Base-by-base conservation (phyloP, 352 stramenopile species). In the Pythium sukuiense region DNA sequence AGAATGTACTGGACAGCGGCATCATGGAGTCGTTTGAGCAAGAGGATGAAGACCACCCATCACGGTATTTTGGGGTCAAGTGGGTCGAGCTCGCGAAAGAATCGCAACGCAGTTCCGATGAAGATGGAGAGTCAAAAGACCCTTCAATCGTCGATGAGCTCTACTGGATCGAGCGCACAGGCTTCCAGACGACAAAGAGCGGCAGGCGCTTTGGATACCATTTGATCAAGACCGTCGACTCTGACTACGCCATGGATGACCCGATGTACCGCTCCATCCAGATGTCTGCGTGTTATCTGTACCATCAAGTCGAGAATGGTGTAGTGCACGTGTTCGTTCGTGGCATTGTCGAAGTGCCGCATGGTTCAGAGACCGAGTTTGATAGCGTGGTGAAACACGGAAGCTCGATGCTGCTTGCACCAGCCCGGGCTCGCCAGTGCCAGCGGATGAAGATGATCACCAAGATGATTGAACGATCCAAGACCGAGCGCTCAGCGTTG, bases 241-340 rank as follows among this genome's bases (percentile, higher is more conserved):
- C 74, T 18, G 45, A 59, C 11, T 57, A 67, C 30, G 27, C 49
- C 0, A 52, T 20, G 20, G 49, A 65, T 29, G 59, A 67, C 5
- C 55, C 76, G 16, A 55, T 56, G 16, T 67, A 66, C 0, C 72
- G 70, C 41, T 69, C 67, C 1, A 66, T 85, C 55, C 77, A 81
- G 52, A 73, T 88, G 57, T 90, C 81, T 24, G 67, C 86, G 18
- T 90, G 81, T 55, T 90, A 88, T 64, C 30, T 90, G 55, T 90
- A 88, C 66, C 76, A 73, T 30, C 78, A 88, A 53, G 41, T 72
- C 45, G 61, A 67, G 5, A 63, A 56, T 6, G 74, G 83, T 24
- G 39, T 74, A 4, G 76, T 87, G 29, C 77, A 88, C 56, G 72
- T 85, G 26, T 90, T 87, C 66, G 68, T 77, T 29, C 79, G 81